Base-by-base conservation (phyloP, 306 rosid genomes). In the Elaeagnus macrophylla region DNA sequence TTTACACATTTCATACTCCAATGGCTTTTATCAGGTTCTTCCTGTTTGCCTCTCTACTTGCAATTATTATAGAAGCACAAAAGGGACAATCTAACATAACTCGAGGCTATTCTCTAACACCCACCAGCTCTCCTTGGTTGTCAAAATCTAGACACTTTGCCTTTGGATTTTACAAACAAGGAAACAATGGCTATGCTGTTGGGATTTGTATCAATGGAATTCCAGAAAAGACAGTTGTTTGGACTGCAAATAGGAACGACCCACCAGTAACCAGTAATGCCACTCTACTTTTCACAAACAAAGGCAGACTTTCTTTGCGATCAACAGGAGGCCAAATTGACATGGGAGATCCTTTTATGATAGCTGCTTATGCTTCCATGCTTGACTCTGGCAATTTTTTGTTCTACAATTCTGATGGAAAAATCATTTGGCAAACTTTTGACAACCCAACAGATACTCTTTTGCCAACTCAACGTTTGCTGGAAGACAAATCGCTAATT, bases 61-160 rank as follows among this genome's bases (percentile, higher is more conserved):
- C 50, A 3, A n/a, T 8, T 48, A 39, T 9, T 13, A 10, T 46
- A 39, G 44, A 41, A 12, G 73, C 62, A 25, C 68, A 54, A 48
- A 44, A 55, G 9, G 12, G 6, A 12, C 47, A 48, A 39, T 61
- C 58, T 10, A 68, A 32, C 11, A 51, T 61, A 13, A 61, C 15
- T 18, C 51, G 1, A n/a, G 59, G 37, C 47, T 62, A 64, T 62
- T 63, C 63, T 36, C 51, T 56, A 18, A 49, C 55, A 38, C 65
- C 51, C 8, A 40, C 37, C 13, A 57, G 57, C 57, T 51, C 70
- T 37, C 17, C 67, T 12, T 71, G 76, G 76, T 9, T 14, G 15
- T 72, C 72, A 48, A 37, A 32, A 10, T 72, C 72, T 20, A 61
- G 72, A 37, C 55, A 60, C 12, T 66, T 48, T 44, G 77, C 72